Base-by-base conservation (phyloP, 2,329 filamentous ascomycete genomes). In the Grosmannia penicillata region DNA sequence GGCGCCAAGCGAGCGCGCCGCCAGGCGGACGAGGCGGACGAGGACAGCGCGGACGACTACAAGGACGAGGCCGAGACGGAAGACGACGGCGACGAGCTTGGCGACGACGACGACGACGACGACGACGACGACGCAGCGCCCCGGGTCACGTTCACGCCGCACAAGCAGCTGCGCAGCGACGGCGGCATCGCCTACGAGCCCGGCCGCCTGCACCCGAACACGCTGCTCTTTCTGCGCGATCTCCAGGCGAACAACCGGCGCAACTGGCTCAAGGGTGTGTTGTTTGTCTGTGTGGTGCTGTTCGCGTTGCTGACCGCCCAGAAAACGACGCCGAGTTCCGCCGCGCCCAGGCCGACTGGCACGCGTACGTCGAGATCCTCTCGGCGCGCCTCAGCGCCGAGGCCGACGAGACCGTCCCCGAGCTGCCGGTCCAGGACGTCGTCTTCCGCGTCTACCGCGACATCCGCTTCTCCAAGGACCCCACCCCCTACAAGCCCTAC, bases 361-460 rank as follows among this genome's bases (percentile, higher is more conserved):
- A 83, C 34, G 72, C 74, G 2, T 94, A 87, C 51, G 72, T 91
- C 26, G 78, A 82, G 47, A 65, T 65, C 9, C 63, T 91, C 28
- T 82, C 80, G 1, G 66, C 78, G 43, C 78, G 75, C 44, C 67
- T 94, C 38, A 70, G 72, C 17, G 30, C 34, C 25, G 74, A 78
- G 42, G 66, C 70, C 28, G 87, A 95, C 53, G 74, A 80, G 39
- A 93, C 85, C 1, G 74, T 94, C 30, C 87, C 87, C 1, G 85
- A 94, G 49, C 62, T 94, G 18, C 87, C 87, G 2, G 65, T 79
- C 38, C 91, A 93, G 56, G 86, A 94, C 53, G 64, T 93, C 48
- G 75, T 85, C 34, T 93, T 89, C 55, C 78, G 86, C 43, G 91
- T 94, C 42, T 85, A 93, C 57, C 70, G 86, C 49, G 86, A 94